These are phyloP conservation scores for Leucocoprinus leucothites DNA, from an alignment of 768 basidiomycete genomes.

Conservation along the genomic window DNA sequence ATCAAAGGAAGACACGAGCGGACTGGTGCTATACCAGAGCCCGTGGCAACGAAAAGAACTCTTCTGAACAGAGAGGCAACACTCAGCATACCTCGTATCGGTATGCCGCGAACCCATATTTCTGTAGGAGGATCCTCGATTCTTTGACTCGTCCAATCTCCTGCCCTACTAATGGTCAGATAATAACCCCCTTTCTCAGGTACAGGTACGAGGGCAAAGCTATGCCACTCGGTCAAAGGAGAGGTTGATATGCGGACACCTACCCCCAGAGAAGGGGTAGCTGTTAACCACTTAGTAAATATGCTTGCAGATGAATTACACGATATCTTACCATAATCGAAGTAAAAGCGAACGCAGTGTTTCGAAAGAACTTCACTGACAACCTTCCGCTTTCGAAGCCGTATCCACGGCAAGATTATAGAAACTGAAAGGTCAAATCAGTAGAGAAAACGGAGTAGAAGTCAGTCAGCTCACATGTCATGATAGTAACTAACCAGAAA, in stretches of 20 bases:
- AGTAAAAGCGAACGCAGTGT: slow-evolving; percentile 53
- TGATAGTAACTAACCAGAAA: slow-evolving; percentile 42
- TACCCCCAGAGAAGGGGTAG: slow-evolving; percentile 15
- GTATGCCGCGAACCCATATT: slow-evolving; percentile 54
- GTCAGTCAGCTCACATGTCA: slow-evolving; percentile 18
- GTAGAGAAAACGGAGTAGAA: slow-evolving; percentile 18
- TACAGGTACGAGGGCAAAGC: slow-evolving; percentile 41
- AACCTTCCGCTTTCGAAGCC: slow-evolving; percentile 46
- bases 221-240: slow-evolving; percentile 50
- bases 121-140: slow-evolving; percentile 48
- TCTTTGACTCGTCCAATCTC: slow-evolving; percentile 51
- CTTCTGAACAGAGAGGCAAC: slow-evolving; percentile 48
- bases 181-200: slow-evolving; percentile 42
- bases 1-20: slow-evolving; percentile 32
- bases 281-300: background rate
- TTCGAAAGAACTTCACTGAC: slow-evolving; percentile 46
- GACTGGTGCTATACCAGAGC: slow-evolving; percentile 50
- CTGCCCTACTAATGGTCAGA: slow-evolving; percentile 50
- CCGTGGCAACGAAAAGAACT: slow-evolving; percentile 52
- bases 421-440: slow-evolving; percentile 16
- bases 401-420: slow-evolving; percentile 48
- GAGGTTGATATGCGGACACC: slow-evolving; percentile 23
- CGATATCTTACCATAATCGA: slow-evolving; percentile 38
- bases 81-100: slow-evolving; percentile 47
- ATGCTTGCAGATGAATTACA: slow-evolving; percentile 16